Evolutionary conservation across 1,284 basidiomycete genomes (phyloP).

Genomic region (Papiliotrema fonsecae): DNA sequence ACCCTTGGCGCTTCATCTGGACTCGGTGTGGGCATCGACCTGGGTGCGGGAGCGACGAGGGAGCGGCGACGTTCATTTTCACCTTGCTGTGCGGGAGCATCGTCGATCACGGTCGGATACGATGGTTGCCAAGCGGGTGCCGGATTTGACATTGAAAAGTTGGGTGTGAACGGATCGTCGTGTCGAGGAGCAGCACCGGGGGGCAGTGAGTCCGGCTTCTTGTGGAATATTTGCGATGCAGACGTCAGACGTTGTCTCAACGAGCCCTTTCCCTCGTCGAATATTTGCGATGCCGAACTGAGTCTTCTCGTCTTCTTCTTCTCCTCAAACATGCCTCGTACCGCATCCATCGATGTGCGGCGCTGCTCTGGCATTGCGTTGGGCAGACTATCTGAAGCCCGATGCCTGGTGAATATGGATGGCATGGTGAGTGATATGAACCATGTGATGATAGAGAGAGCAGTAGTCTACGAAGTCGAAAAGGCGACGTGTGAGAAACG

Average conservation of each 20-base stretch:
- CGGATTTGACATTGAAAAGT: conserved; percentile 17
- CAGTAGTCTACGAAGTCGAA: no score
- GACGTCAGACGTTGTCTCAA: conserved; percentile 12
- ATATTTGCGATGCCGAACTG: conserved; percentile 1
- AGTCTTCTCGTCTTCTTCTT: background rate
- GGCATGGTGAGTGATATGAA: conserved; percentile 7
- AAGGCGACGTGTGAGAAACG: no score
- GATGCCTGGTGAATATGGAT: conserved; percentile 3
- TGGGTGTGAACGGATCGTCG: conserved; percentile 14
- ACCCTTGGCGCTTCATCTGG: conserved; percentile 1
- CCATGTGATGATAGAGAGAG: no score
- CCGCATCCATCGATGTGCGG: conserved; percentile 1
- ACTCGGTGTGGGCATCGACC: conserved; percentile 1
- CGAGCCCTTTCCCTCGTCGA: conserved; percentile 4
- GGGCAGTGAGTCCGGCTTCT: background rate
- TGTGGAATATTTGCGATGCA: conserved; percentile 9
- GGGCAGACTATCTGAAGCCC: background rate
- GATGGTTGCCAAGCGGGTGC: conserved; percentile 29
- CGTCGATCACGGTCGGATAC: conserved; percentile 30
- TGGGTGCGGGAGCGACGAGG: conserved; percentile 2
- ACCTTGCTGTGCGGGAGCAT: conserved; percentile 5
- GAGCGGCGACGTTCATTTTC: conserved; percentile 29
- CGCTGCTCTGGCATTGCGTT: background rate
- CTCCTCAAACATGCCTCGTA: background rate
- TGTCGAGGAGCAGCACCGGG: conserved; percentile 11